Base-by-base conservation (phyloP, 1,284 basidiomycete genomes). In the Ustilago sp. region DNA sequence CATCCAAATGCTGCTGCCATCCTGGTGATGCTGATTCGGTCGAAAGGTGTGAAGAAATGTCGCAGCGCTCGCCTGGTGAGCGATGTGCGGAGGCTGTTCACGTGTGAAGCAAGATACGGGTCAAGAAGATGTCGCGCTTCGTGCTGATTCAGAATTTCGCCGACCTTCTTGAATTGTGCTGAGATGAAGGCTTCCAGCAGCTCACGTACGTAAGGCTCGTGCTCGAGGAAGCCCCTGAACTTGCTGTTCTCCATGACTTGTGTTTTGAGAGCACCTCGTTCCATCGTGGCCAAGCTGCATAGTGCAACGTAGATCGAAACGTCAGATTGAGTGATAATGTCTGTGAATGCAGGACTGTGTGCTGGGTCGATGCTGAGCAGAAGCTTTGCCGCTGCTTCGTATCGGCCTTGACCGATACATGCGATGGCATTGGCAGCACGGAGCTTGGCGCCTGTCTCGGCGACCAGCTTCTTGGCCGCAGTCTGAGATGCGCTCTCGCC, bases 1-100 rank as follows among this genome's bases (percentile, higher is more conserved):
- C 93, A 93, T 7, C 94, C 94, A 80, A 96, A 95, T 4, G 93
- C 93, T 2, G 86, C 86, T 45, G 91, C 91, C 92, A 95, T 93
- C 36, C 92, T 89, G 47, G 91, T 89, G 31, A 96, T 89, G 74
- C 90, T 89, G 83, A 95, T 93, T 17, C 92, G 90, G 48, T 91
- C 87, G 84, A 94, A 95, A 0, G 94, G 93, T 74, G 91, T 89
- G 88, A 95, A 93, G 87, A 94, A 95, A 32, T 83, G 79, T 35
- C 71, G 66, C 2, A 85, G 58, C 1, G 80, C 74, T 63, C 90
- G 91, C 15, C 61, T 36, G 19, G 41, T 74, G 23, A 83, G 58
- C 9, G 89, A 87, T 70, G 88, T 89, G 31, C 68, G 52, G 23
- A 79, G 59, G 12, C 31, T 41, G 1, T 63, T 39, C 12, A 75